Conservation (phyloP, 441 rosid genomes). For the Pelargonium australe region DNA sequence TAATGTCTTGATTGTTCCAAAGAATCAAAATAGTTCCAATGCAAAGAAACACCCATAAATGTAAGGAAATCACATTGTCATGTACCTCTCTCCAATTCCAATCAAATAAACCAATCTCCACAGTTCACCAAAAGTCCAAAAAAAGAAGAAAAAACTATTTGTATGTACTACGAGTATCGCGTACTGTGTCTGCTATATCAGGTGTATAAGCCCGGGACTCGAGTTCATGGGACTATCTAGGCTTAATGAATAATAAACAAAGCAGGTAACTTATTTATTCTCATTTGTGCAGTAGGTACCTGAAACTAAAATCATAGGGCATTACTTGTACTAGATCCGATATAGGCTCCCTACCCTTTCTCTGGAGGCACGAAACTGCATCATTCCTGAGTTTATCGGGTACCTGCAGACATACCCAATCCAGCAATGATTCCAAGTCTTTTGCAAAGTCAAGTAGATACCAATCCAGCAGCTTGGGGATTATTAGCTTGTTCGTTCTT, state of each 20-base stretch:
- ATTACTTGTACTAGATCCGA: conserved; percentile 48
- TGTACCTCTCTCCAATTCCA: not conserved
- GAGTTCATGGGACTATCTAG: not conserved
- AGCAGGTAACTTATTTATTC: not conserved
- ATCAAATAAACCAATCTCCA: not conserved
- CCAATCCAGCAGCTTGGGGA: conserved; percentile 77
- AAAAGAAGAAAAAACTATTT: not conserved
- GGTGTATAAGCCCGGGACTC: not conserved
- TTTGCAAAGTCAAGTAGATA: conserved; percentile 81
- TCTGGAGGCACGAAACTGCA: conserved; percentile 60
- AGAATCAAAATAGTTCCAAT: too few relatives aligned
- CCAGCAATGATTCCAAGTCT: conserved; percentile 69
- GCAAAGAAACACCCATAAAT: too few relatives aligned
- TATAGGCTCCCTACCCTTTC: conserved; percentile 35
- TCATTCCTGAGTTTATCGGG: conserved; percentile 63
- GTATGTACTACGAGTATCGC: not conserved
- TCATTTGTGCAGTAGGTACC: conserved; percentile 51
- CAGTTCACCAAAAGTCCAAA: not conserved
- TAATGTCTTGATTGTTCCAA: too few relatives aligned
- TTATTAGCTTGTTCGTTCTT: conserved; percentile 36
- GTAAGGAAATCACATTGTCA: not conserved
- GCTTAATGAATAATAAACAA: not conserved
- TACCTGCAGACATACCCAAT: conserved; percentile 80
- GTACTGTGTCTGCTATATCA: too few relatives aligned
- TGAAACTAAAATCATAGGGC: conserved; percentile 70